Conservation (phyloP, 371 early-diverging fungal genomes). For the Zychaea mexicana region DNA sequence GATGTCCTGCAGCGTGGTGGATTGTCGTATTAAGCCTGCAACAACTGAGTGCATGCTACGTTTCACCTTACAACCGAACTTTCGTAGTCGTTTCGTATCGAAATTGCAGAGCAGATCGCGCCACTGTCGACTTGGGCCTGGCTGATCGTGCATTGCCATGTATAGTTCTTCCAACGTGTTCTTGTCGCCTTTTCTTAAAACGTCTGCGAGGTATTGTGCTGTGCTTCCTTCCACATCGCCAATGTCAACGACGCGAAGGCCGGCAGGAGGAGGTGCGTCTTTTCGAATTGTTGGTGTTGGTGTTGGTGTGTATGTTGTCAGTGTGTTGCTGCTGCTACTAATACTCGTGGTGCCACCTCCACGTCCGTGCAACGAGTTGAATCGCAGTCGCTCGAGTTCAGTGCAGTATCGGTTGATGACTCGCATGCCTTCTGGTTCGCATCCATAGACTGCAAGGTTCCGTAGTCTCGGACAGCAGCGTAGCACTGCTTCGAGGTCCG, state of each 20-base stretch:
- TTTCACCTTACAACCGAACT: background rate
- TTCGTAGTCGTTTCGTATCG: background rate
- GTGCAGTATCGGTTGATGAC: background rate
- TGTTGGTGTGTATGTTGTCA: background rate
- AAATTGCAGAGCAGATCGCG: background rate
- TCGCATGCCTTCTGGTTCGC: background rate
- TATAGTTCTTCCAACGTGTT: background rate
- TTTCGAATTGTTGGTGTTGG: background rate
- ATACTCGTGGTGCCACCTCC: background rate
- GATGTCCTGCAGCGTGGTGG: background rate
- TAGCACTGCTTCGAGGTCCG: slow-evolving; percentile 1
- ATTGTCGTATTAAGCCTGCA: slow-evolving; percentile 2
- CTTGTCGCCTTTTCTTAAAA: background rate
- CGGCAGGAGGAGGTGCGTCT: too few species aligned
- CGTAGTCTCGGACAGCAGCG: slow-evolving; percentile 6
- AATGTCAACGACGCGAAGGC: background rate
- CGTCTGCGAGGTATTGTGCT: background rate
- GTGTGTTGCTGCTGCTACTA: background rate
- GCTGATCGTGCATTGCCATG: slow-evolving; percentile 1
- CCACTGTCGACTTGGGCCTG: background rate
- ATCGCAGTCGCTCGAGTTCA: background rate
- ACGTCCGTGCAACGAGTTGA: background rate
- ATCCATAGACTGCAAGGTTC: background rate
- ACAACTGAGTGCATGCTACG: background rate
- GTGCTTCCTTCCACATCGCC: slow-evolving; percentile 5